Base-by-base conservation (phyloP, 2,329 filamentous ascomycete genomes). In the Pseudogymnoascus sp. region DNA sequence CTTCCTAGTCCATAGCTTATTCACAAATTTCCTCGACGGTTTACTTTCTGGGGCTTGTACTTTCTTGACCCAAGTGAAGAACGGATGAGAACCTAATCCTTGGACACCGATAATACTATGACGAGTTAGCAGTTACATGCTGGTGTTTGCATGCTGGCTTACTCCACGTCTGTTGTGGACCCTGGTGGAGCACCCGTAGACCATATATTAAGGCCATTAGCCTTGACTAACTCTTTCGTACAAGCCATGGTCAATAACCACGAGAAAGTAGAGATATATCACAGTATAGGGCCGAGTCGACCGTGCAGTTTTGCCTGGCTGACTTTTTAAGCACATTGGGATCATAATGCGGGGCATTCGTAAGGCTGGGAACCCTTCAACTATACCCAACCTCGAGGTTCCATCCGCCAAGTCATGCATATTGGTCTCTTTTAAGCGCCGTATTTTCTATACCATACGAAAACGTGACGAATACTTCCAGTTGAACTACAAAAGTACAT, bases 161-260 rank as follows among this genome's bases (percentile, higher is more conserved):
- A 67, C 65, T 67, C 65, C 11, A 67, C 63, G 57, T 35, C 62
- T n/a, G 50, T 57, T 57, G 50, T 57, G 28, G 50, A 57, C 50
- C 50, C 50, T 57, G 28, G 17, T 6, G 64, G 65, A 65, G 62
- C 61, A 53, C 64, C 63, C 23, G 31, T 31, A 10, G 64, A 65
- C 64, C 65, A 67, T 59, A 64, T 66, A 50, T 67, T 67, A 36
- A 66, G 33, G 57, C 66, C 66, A 36, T 60, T 64, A 3, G 42
- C 21, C 62, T 67, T 65, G 23, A 67, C 44, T 21, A 64, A 65
- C 28, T 66, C 64, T 66, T 66, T 67, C 15, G 65, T 67, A 50
- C 60, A 66, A 63, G 61, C 11, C 64, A 66, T 66, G 31, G 13
- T 62, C 33, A 38, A 57, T 11, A 35, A 11, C 17, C 5, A 57